A percentile compares a stretch with the other conserved stretches of the same genome.
Conservation (phyloP, 2,329 filamentous ascomycete species). For the Aspergillus sp. region DNA sequence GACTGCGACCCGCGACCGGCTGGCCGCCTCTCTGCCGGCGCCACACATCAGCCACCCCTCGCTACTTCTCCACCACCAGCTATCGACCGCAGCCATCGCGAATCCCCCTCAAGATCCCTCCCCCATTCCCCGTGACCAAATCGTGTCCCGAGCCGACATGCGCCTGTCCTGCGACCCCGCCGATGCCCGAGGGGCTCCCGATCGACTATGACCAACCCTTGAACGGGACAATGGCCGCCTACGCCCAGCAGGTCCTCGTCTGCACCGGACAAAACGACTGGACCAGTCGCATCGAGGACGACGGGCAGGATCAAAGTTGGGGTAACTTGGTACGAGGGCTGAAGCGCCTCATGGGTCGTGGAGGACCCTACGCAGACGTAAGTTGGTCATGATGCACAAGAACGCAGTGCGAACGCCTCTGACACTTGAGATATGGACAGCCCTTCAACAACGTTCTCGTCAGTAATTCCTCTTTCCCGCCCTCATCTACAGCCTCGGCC, state of each 20-base stretch:
- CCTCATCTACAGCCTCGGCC: constrained; percentile 43
- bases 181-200: constrained; percentile 66
- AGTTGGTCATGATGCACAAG: constrained; percentile 9
- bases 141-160: constrained; percentile 76
- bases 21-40: background rate
- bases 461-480: constrained; percentile 72
- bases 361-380: constrained; percentile 65
- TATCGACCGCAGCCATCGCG: constrained; percentile 19
- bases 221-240: constrained; percentile 73
- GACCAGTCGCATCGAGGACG: constrained; percentile 81
- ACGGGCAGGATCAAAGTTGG: constrained; percentile 54
- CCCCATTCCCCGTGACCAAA: constrained; percentile 48
- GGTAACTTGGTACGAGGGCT: constrained; percentile 61
- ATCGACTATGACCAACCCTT: constrained; percentile 72
- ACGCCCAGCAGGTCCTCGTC: constrained; percentile 79
- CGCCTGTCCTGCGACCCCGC: constrained; percentile 68
- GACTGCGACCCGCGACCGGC: constrained; percentile 1
- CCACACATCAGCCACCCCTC: constrained; percentile 7
- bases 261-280: constrained; percentile 80
- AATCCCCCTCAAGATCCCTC: constrained; percentile 35
- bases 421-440: constrained; percentile 44
- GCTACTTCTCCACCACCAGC: constrained; percentile 23
- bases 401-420: background rate
- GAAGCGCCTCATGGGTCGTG: constrained; percentile 65
- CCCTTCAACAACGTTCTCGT: constrained; percentile 80